Conservation (phyloP, 78 protist genomes). For the Goniomonas avonlea region DNA sequence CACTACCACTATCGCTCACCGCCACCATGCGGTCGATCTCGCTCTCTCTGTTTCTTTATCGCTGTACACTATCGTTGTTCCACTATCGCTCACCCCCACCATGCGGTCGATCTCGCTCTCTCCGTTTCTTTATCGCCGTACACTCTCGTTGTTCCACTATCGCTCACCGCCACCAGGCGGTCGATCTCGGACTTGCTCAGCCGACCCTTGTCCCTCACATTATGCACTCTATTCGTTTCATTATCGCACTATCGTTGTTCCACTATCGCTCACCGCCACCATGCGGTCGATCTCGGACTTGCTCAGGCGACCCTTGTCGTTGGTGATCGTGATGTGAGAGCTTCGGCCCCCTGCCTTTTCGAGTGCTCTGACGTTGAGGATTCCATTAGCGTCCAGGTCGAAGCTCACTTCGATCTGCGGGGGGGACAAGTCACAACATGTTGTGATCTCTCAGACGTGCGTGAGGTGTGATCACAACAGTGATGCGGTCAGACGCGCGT, state of each 20-base stretch:
- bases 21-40: too few relatives aligned
- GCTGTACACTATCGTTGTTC: too few relatives aligned
- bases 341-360: slow-evolving; percentile 84
- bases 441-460: too few relatives aligned
- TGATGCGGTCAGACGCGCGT: too few relatives aligned
- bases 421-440: too few relatives aligned
- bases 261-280: slow-evolving; percentile 38
- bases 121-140: too few relatives aligned
- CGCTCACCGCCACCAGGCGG: slow-evolving; percentile 63
- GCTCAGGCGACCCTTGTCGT: slow-evolving; percentile 71
- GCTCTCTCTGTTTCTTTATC: too few relatives aligned
- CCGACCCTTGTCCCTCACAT: slow-evolving; percentile 82
- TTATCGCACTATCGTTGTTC: not conserved
- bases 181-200: slow-evolving; percentile 76
- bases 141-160: not conserved
- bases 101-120: too few relatives aligned
- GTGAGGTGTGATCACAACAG: too few relatives aligned
- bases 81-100: too few relatives aligned
- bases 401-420: slow-evolving; percentile 83
- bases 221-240: too few relatives aligned
- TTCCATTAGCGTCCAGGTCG: slow-evolving; percentile 86
- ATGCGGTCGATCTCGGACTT: slow-evolving; percentile 85
- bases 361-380: slow-evolving; percentile 86
- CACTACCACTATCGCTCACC: too few relatives aligned
- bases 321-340: slow-evolving; percentile 83